Evolutionary conservation across 148 eudicot species (phyloP).

Genomic region (Amaranthus hypochondriacus): DNA sequence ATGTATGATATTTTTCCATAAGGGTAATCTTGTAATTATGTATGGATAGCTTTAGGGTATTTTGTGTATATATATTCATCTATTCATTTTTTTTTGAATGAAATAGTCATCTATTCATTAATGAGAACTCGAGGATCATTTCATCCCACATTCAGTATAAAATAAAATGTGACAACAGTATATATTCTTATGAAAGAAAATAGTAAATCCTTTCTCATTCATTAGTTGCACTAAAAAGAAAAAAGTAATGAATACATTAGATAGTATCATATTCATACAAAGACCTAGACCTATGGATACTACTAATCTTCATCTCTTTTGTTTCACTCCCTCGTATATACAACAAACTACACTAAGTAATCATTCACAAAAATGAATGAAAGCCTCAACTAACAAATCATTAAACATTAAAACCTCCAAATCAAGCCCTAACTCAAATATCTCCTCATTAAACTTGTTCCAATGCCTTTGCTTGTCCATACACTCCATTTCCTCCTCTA

Average conservation of each 20-base stretch:
- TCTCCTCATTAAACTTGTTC: conserved; percentile 40
- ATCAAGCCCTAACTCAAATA: conserved; percentile 29
- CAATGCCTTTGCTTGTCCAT: conserved; percentile 42
- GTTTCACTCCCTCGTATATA: background rate
- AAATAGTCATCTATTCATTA: no score
- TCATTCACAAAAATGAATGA: conserved; percentile 27
- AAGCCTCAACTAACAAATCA: conserved; percentile 43
- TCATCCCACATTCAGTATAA: no score
- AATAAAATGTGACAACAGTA: no score
- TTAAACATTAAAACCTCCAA: conserved; percentile 25
- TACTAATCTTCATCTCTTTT: background rate
- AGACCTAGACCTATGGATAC: background rate
- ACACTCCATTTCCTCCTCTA: conserved; percentile 26
- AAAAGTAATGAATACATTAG: background rate
- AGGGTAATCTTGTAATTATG: no score
- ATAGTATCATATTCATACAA: conserved; percentile 7
- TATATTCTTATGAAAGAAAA: no score
- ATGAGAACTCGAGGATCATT: no score
- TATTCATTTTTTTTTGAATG: no score
- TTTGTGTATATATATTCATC: no score
- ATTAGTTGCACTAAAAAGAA: no score
- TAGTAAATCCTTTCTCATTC: no score
- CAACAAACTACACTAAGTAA: background rate
- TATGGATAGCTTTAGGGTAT: no score
- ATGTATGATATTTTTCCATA: no score